Base-by-base conservation (phyloP, 106 monocot species). In the Phalaenopsis equestris region DNA sequence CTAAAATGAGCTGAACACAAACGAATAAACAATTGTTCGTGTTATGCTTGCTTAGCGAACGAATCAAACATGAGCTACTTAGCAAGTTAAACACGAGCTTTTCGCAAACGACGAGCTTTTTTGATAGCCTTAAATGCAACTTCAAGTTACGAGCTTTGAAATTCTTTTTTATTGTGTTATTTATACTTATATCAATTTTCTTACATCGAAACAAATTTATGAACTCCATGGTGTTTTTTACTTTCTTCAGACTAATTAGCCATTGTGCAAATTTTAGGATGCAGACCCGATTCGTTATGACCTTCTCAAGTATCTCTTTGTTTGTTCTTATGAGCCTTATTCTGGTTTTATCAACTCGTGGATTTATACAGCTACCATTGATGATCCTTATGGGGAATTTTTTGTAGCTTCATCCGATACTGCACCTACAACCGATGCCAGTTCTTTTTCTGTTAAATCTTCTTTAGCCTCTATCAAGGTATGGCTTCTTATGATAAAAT, bases 331-430 rank as follows among this genome's bases (percentile, higher is more conserved):
- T 84, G 90, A 91, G 80, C 99, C 99, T n/a, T 99, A 93, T 45
- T 86, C 73, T 86, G 75, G 76, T 41, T 99, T 99, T 78, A 90
- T 99, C 78, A 91, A 90, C 56, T 91, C 83, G 47, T 99, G 99
- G 99, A 93, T 99, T 78, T 99, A 88, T 84, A 85, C 77, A 77
- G 98, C 90, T 61, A 85, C 75, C 75, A 78, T 87, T 86, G 83
- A 90, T 80, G 99, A 99, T 85, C 94, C 93, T 74, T 87, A 90
- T 81, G 80, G 82, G 48, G 99, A 95, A 72, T 99, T 94, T 85
- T 80, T 91, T 82, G 82, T 95, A 74, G 81, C 78, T 56, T 64
- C 76, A 43, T 76, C 75, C 49, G 77, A 89, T 78, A 30, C 45
- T 18, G 74, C 39, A 41, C 73, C 41, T 77, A 58, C 48, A 67